Evolutionary conservation across 345 rosid species (phyloP).

Genomic region (Rhodomyrtus tomentosa): DNA sequence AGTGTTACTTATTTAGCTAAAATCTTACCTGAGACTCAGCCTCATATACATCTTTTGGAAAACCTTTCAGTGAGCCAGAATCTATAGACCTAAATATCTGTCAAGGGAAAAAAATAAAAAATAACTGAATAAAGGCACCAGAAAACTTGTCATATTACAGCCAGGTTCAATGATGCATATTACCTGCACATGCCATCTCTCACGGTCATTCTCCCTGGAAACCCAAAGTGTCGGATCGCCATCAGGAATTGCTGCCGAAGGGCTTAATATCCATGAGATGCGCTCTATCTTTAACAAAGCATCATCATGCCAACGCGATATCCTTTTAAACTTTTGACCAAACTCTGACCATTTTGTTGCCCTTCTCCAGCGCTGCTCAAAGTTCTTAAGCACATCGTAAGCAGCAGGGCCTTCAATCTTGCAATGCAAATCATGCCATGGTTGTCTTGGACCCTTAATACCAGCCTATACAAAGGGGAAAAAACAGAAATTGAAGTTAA

Average conservation of each 20-base stretch:
- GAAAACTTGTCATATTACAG: background rate
- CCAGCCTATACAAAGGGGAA: constrained; percentile 29
- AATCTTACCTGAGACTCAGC: constrained; percentile 47
- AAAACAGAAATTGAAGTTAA: background rate
- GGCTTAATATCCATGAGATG: constrained; percentile 82
- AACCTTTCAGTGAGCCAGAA: constrained; percentile 85
- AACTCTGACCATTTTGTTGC: constrained; percentile 67
- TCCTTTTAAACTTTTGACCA: constrained; percentile 48
- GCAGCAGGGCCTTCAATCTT: constrained; percentile 95
- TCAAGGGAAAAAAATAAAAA: background rate
- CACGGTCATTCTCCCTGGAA: constrained; percentile 36
- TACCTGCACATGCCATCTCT: constrained; percentile 85
- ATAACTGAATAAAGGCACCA: background rate
- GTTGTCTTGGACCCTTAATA: constrained; percentile 68
- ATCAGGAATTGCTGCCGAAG: constrained; percentile 19
- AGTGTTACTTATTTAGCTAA: background rate
- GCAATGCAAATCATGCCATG: constrained; percentile 92
- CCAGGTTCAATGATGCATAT: background rate
- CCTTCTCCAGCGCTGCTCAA: constrained; percentile 91
- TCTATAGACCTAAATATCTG: constrained; percentile 81
- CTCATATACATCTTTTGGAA: constrained; percentile 51
- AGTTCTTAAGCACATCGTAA: constrained; percentile 71
- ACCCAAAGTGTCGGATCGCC: constrained; percentile 50
- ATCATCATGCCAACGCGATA: constrained; percentile 71
- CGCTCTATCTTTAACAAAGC: constrained; percentile 69